Evolutionary conservation across 2,329 filamentous ascomycete genomes (phyloP).

Genomic region (Fusarium drepaniforme): DNA sequence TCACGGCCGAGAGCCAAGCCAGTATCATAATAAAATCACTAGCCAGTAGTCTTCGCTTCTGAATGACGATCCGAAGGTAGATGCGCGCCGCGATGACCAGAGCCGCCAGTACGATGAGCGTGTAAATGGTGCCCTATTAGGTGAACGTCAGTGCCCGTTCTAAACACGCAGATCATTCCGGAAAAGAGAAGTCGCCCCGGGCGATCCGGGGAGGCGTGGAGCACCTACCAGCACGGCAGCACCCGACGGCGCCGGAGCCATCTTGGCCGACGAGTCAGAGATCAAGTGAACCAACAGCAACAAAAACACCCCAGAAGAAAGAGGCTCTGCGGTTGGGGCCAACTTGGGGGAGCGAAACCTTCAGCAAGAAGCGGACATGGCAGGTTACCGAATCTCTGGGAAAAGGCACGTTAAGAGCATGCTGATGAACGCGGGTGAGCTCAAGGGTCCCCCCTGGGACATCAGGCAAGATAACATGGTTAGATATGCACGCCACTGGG

Average conservation of each 20-base stretch:
- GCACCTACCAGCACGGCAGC: slow-evolving; percentile 7
- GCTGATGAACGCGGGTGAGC: neutral
- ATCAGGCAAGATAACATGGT: neutral
- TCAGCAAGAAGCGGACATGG: neutral
- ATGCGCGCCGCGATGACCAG: neutral
- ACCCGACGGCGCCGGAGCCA: slow-evolving; percentile 7
- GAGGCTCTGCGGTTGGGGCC: neutral
- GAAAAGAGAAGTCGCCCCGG: neutral
- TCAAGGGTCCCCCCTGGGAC: neutral
- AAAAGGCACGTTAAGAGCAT: neutral
- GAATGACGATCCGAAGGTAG: slow-evolving; percentile 1
- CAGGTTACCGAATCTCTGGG: neutral
- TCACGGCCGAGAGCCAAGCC: neutral
- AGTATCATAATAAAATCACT: neutral
- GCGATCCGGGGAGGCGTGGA: neutral
- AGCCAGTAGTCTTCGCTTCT: neutral
- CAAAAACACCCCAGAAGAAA: neutral
- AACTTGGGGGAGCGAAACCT: neutral
- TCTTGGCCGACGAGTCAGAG: neutral
- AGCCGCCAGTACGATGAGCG: neutral
- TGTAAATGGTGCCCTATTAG: slow-evolving; percentile 1
- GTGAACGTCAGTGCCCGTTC: neutral
- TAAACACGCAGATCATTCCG: neutral
- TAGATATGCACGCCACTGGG: neutral
- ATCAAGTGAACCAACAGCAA: neutral